Evolutionary conservation across 306 rosid genomes (phyloP).

Genomic region (Castanea sativa): DNA sequence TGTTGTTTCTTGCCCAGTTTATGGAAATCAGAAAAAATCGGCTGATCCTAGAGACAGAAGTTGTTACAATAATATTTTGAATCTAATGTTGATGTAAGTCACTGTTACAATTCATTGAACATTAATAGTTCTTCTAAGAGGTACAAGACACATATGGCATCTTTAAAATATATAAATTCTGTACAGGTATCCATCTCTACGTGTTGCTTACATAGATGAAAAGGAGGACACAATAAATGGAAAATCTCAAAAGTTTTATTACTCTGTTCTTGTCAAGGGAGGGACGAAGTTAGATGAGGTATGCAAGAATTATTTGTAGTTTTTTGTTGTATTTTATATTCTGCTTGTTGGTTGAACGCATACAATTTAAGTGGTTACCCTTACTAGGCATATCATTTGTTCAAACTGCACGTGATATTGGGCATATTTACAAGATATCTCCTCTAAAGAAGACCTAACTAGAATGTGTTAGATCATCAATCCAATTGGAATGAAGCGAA

Average conservation of each 20-base stretch:
- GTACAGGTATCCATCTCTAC: slow-evolving; percentile 73
- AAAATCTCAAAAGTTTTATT: slow-evolving; percentile 49
- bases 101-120: slow-evolving; percentile 20
- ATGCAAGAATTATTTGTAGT: slow-evolving; percentile 18
- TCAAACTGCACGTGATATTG: not conserved
- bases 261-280: slow-evolving; percentile 94
- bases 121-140: not conserved
- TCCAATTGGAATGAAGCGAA: not conserved
- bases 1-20: slow-evolving; percentile 91
- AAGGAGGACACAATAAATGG: slow-evolving; percentile 52
- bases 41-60: slow-evolving; percentile 44
- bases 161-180: slow-evolving; percentile 16
- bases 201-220: slow-evolving; percentile 93
- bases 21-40: slow-evolving; percentile 77
- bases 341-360: not conserved
- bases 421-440: not conserved
- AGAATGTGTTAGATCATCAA: not conserved
- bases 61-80: slow-evolving; percentile 63
- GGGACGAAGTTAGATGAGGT: slow-evolving; percentile 92
- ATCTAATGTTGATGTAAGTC: slow-evolving; percentile 79
- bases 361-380: not conserved
- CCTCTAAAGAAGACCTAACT: not conserved
- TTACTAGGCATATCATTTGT: not conserved
- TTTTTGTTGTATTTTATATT: not conserved
- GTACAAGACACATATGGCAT: slow-evolving; percentile 18